Base-by-base conservation (phyloP, 2,329 filamentous ascomycete genomes). In the Clarireedia homoeocarpa region DNA sequence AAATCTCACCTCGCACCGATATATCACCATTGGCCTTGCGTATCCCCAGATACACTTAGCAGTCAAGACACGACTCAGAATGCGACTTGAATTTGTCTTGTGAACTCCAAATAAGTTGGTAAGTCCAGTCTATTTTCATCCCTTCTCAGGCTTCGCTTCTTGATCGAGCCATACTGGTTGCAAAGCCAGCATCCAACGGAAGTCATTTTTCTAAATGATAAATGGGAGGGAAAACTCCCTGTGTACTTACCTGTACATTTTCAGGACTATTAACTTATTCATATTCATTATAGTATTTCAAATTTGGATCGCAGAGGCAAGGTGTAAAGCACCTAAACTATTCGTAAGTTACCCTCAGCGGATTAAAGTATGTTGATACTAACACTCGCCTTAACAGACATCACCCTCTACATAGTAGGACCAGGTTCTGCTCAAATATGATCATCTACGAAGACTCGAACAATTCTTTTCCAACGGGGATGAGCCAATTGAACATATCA, bases 111-210 rank as follows among this genome's bases (percentile, higher is more conserved):
- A 54, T 59, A 52, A 53, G 30, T 55, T 49, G 55, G 64, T 65
- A 58, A 65, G 64, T 55, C 55, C 14, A 59, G 55, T 60, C 57
- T 60, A 59, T 48, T 51, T 34, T 60, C 50, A 45, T 54, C 46
- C 56, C 56, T 58, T 59, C 20, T 20, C 20, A 20, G 20, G 20
- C 20, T 20, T 20, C 20, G 20, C 20, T 20, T 20, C 52, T 58
- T 45, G 40, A 27, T 38, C 45, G 40, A n/a, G 23, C 52, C 40
- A 48, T 60, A 55, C 54, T 55, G 51, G 56, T 49, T 40, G 49
- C 53, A 48, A 36, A 56, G 52, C 52, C 57, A 50, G 34, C 42
- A 54, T 58, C 42, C 52, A 30, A 30, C 27, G 51, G 27, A 14
- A 24, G 50, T 42, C 34, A 39, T 20, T 34, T 44, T 51, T 57